Evolutionary conservation across 257 asterid species (phyloP).

Genomic region (Voacanga thouarsii): DNA sequence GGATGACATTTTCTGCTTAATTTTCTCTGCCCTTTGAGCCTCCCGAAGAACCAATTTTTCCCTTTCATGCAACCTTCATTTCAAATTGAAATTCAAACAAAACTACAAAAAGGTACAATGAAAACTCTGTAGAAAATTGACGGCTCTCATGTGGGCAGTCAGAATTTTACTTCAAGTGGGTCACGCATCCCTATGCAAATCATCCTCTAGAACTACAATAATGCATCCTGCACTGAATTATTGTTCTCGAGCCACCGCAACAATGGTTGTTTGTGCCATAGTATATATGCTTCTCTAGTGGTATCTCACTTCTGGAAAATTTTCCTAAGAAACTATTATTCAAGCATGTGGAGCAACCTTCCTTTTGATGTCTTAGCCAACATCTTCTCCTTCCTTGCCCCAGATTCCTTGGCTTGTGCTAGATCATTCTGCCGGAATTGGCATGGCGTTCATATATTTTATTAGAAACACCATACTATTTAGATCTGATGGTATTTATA

Average conservation of each 20-base stretch:
- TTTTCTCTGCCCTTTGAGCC: no score
- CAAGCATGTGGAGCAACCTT: conserved; percentile 62
- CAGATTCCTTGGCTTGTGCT: conserved; percentile 69
- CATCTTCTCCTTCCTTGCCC: conserved; percentile 66
- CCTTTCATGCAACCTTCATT: no score
- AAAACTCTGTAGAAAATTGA: no score
- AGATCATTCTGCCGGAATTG: conserved; percentile 58
- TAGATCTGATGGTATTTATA: no score
- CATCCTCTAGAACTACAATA: conserved; percentile 10
- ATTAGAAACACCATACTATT: no score
- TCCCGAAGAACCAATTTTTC: no score
- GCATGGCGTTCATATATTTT: no score
- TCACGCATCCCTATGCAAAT: conserved; percentile 42
- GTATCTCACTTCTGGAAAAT: no score
- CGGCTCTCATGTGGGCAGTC: conserved; percentile 34
- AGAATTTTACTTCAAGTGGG: conserved; percentile 26
- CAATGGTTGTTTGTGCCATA: conserved; percentile 3
- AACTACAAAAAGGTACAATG: no score
- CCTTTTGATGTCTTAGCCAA: conserved; percentile 58
- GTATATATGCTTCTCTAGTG: not conserved
- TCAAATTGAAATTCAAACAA: no score
- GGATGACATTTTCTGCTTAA: no score
- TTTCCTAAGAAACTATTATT: not conserved
- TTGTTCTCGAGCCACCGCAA: not conserved
- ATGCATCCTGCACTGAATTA: conserved; percentile 12